A percentile compares a stretch with the other conserved stretches of the same genome.
Conservation (phyloP, 2,329 filamentous ascomycete genomes). For the Ploettnerulaceae sp. region DNA sequence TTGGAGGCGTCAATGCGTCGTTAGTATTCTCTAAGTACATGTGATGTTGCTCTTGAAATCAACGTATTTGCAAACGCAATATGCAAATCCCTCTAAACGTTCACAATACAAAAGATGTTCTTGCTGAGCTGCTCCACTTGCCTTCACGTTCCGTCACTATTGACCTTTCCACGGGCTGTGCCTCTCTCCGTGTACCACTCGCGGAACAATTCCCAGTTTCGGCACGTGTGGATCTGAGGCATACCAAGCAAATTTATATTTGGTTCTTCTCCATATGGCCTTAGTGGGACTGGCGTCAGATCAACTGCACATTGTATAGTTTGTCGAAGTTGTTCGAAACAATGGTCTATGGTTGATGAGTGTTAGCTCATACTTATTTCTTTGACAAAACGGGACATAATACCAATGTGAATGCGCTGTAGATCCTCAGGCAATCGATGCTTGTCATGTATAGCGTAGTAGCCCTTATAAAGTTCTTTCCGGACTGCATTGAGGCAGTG, state of each 20-base stretch:
- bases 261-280: slow-evolving; percentile 11
- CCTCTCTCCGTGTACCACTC: slow-evolving; percentile 21
- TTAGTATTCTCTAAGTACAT: slow-evolving; percentile 59
- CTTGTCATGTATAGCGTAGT: slow-evolving; percentile 14
- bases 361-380: background rate
- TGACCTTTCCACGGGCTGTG: slow-evolving; percentile 8
- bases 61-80: background rate
- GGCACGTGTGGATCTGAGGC: slow-evolving; percentile 19
- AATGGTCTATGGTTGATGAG: slow-evolving; percentile 13
- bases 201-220: slow-evolving; percentile 16
- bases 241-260: slow-evolving; percentile 16
- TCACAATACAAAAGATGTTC: background rate
- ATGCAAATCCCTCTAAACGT: background rate
- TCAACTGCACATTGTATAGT: slow-evolving; percentile 20
- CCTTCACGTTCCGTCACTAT: slow-evolving; percentile 7
- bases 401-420: slow-evolving; percentile 13
- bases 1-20: slow-evolving; percentile 92
- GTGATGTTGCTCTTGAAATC: background rate
- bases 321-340: slow-evolving; percentile 22
- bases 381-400: background rate
- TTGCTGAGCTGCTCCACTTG: background rate
- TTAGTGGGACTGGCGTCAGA: slow-evolving; percentile 15
- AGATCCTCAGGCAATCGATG: slow-evolving; percentile 12
- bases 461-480: slow-evolving; percentile 16
- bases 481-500: slow-evolving; percentile 21